These are phyloP conservation scores for Kluyveromyces nonfermentans DNA, from an alignment of 805 yeast genomes.

Conservation along the genomic window DNA sequence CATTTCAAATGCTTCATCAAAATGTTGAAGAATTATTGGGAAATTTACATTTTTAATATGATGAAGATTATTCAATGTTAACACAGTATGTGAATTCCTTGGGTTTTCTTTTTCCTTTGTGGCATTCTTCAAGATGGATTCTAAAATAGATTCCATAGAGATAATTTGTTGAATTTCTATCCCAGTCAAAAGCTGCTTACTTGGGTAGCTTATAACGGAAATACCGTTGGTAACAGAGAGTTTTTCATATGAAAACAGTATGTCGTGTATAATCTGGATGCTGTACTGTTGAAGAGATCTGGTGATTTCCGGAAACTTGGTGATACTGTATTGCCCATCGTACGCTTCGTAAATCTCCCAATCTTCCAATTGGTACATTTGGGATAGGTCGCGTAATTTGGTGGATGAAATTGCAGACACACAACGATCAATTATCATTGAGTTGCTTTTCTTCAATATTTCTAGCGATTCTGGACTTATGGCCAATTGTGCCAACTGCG, in stretches of 20 bases:
- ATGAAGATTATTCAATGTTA: conserved; percentile 47
- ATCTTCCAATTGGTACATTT: conserved; percentile 32
- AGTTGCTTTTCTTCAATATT: conserved; percentile 29
- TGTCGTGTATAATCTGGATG: conserved; percentile 26
- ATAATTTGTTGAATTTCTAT: conserved; percentile 34
- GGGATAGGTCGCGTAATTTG: conserved; percentile 42
- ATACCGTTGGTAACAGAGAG: conserved; percentile 30
- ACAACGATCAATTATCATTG: conserved; percentile 34
- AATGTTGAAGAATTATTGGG: conserved; percentile 40
- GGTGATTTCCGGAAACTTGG: conserved; percentile 31
- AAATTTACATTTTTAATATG: conserved; percentile 37
- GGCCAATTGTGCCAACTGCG: conserved; percentile 36
- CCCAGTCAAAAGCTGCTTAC: conserved; percentile 30
- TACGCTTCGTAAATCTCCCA: conserved; percentile 29
- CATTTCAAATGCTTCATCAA: conserved; percentile 42
- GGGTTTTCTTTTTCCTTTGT: conserved; percentile 33
- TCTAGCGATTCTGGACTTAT: conserved; percentile 33
- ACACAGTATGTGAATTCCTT: conserved; percentile 37
- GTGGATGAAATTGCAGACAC: conserved; percentile 40
- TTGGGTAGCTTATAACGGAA: conserved; percentile 30
- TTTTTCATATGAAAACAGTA: conserved; percentile 27
- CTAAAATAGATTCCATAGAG: conserved; percentile 38
- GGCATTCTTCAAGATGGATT: conserved; percentile 34
- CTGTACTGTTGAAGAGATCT: conserved; percentile 27
- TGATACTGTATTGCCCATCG: conserved; percentile 28